These are phyloP conservation scores for Magnaporthales sp. DNA, from an alignment of 2,329 filamentous ascomycete species.

Conservation along the genomic window DNA sequence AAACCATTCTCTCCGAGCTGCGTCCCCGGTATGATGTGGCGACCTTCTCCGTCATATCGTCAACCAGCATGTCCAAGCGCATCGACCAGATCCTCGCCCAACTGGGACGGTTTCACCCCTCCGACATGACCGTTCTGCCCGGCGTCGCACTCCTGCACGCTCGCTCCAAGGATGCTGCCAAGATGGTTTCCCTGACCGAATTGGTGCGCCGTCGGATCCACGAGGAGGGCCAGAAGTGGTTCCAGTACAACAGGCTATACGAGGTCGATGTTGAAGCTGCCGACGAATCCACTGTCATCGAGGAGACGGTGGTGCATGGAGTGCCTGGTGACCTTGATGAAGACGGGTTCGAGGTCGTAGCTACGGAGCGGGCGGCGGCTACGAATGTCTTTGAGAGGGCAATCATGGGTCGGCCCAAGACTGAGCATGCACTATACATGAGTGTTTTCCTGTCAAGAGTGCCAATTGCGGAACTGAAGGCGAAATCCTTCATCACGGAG, in stretches of 20 bases:
- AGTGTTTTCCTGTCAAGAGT: slow-evolving; percentile 49
- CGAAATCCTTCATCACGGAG: slow-evolving; percentile 33
- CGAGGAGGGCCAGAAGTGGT: slow-evolving; percentile 37
- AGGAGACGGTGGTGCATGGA: slow-evolving; percentile 31
- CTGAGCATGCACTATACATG: slow-evolving; percentile 41
- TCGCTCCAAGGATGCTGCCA: slow-evolving; percentile 43
- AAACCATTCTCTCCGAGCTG: slow-evolving; percentile 33
- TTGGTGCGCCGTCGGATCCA: slow-evolving; percentile 50
- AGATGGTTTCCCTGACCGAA: slow-evolving; percentile 61
- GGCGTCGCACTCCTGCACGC: slow-evolving; percentile 41
- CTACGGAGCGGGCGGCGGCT: slow-evolving; percentile 26
- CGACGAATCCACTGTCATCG: slow-evolving; percentile 20
- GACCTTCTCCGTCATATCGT: slow-evolving; percentile 47
- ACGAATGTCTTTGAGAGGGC: slow-evolving; percentile 48
- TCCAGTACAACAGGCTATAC: slow-evolving; percentile 49
- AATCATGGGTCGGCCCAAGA: slow-evolving; percentile 30
- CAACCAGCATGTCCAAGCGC: slow-evolving; percentile 49
- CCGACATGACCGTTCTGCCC: slow-evolving; percentile 15
- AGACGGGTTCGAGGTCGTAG: slow-evolving; percentile 9
- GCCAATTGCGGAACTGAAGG: slow-evolving; percentile 46
- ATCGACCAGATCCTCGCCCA: slow-evolving; percentile 36
- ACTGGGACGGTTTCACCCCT: slow-evolving; percentile 24
- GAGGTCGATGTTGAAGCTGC: slow-evolving; percentile 28
- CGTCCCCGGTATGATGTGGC: slow-evolving; percentile 39
- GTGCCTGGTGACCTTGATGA: slow-evolving; percentile 14